Base-by-base conservation (phyloP, 352 stramenopile genomes). In the Plasmopara muralis region DNA sequence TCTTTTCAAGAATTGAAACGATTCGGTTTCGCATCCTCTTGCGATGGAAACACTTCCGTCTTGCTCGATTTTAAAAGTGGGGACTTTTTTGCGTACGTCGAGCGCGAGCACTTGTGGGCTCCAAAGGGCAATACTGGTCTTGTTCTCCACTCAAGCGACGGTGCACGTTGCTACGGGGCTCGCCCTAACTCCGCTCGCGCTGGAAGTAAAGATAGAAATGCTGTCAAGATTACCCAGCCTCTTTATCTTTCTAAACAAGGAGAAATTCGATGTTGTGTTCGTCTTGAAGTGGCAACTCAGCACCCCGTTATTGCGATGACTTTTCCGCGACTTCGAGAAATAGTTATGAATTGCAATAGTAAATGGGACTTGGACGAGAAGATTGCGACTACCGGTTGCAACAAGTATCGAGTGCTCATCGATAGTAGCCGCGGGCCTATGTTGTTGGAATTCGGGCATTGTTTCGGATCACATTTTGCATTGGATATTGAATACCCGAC, bases 361-460 rank as follows among this genome's bases (percentile, higher is more conserved):
- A 68, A 76, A 33, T 93, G 76, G 78, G 78, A 91, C 47, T 54
- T 93, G 13, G 83, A 93, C 50, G 80, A 93, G 41, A 58, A 59
- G 28, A 91, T 93, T 47, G 77, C 67, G 42, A 76, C 68, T 51
- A 93, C 83, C 7, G 64, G 82, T 14, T 66, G 58, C 29, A 93
- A 93, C 60, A 74, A 73, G 50, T 90, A 89, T 53, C 62, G 59
- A n/a, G 80, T 93, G n/a, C 66, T 91, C 8, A 57, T 89, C 14
- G 83, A 93, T 56, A 91, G 78, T 45, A 74, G 47, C 51, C 74
- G 80, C 0, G 83, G 83, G 0, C 83, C 83, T 0, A 78, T 91
- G 72, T 43, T 93, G n/a, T 50, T 90, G 6, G 83, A 90, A 52
- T 93, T 90, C 64, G 77, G 83, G 58, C 90, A 93, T 55, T 79